Base-by-base conservation (phyloP, 306 rosid species). In the Delonix regia region DNA sequence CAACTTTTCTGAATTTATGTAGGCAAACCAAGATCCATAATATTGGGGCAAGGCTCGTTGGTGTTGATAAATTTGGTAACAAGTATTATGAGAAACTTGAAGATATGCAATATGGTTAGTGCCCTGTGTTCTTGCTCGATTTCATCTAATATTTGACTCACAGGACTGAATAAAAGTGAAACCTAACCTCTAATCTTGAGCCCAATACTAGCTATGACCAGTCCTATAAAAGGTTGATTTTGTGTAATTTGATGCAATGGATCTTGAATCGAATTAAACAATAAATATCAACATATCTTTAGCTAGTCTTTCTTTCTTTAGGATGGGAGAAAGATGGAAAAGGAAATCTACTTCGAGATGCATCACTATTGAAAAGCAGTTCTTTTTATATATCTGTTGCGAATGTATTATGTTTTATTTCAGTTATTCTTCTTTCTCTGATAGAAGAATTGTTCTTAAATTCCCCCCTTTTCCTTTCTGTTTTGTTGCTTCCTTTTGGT, bases 11-110 rank as follows among this genome's bases (percentile, higher is more conserved):
- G 48, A 81, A 80, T 78, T 83, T 56, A 55, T 84, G 53, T 48
- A 96, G 99, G 88, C 98, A 93, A 87, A 96, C 99, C 64, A 96
- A 96, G 90, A 96, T 96, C 89, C 99, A 96, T 80, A 93, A 90
- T 77, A 91, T 96, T 45, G 96, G 98, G 75, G 98, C 96, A 41
- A 93, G 49, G 42, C 88, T 95, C 63, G 97, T 95, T 74, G 98
- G 99, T 79, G 92, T 93, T 82, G 99, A 95, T 86, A 88, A 93
- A 74, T 77, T 87, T 83, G 99, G 99, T 47, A 95, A 93, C 83
- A 93, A 93, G 87, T 95, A 95, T 73, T 95, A 87, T 56, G 93
- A 95, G 96, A 91, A 63, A 38, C 89, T 89, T 25, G 86, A 84
- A 73, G 77, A 85, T 77, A 59, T 44, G 47, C 97, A 90, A 74